phyloP scores from a whole-genome alignment of 768 basidiomycete species.

The Lactarius evosmus region DNA sequence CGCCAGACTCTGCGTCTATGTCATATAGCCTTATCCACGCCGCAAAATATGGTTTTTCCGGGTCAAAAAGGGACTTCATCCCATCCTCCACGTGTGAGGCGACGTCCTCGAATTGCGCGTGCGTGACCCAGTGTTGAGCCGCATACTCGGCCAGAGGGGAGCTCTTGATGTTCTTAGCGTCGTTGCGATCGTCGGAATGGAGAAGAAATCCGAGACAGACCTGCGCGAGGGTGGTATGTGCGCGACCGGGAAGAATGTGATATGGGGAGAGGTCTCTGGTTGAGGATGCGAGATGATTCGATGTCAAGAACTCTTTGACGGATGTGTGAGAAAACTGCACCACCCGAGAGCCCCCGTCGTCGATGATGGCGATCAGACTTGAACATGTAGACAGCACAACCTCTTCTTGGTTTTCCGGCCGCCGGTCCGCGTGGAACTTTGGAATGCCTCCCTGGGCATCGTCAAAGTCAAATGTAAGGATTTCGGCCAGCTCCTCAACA shows the following conservation, averaged over 20 bases:
- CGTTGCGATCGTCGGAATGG: background rate
- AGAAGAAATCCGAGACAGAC: no score
- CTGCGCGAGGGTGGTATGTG: no score
- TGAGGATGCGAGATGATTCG: background rate
- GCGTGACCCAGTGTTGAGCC: background rate
- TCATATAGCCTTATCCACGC: background rate
- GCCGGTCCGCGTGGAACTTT: slow-evolving; percentile 2
- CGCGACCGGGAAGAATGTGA: no score
- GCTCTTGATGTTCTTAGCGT: no score
- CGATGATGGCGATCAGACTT: slow-evolving; percentile 3
- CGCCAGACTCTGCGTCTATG: background rate
- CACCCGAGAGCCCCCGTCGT: background rate
- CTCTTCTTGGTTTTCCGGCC: background rate
- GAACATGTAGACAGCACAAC: slow-evolving; percentile 12
- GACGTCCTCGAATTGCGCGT: no score
- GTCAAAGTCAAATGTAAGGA: slow-evolving; percentile 13
- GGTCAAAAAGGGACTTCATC: background rate
- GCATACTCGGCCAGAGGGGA: background rate
- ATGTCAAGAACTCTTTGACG: slow-evolving; percentile 4
- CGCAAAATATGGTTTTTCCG: background rate
- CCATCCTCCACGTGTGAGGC: background rate
- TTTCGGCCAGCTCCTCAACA: no score
- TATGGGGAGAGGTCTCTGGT: no score
- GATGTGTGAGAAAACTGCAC: slow-evolving; percentile 16
- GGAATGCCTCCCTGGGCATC: background rate